phyloP scores from a whole-genome alignment of 2,329 filamentous ascomycete species.

The Cordyceps cateniannulata region DNA sequence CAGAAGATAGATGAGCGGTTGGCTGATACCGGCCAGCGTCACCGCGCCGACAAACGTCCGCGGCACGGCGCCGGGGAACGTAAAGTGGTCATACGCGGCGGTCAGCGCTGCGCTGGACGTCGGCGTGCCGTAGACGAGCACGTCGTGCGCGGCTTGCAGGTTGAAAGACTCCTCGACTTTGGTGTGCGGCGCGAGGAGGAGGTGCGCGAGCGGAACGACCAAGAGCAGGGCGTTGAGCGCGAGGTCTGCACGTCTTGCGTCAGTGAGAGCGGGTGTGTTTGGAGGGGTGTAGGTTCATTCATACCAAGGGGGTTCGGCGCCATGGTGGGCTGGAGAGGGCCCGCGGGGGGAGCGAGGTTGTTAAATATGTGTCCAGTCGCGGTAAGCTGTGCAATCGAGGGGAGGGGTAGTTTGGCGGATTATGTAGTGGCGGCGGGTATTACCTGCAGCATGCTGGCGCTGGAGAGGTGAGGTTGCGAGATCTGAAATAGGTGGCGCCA shows the following conservation, averaged over 20 bases:
- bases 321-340: constrained; percentile 15
- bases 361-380: neutral
- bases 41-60: constrained; percentile 83
- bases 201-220: constrained; percentile 61
- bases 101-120: constrained; percentile 47
- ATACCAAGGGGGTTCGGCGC: constrained; percentile 12
- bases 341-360: neutral
- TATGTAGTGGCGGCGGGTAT: no score
- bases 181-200: constrained; percentile 74
- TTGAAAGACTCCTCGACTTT: constrained; percentile 99
- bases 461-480: neutral
- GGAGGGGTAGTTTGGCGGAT: no score
- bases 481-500: neutral
- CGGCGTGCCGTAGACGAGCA: constrained; percentile 74
- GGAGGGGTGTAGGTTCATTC: neutral
- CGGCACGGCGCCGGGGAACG: constrained; percentile 86
- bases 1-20: constrained; percentile 55
- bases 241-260: constrained; percentile 17
- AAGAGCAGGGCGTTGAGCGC: constrained; percentile 29
- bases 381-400: no score
- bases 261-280: neutral
- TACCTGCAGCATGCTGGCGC: neutral
- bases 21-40: constrained; percentile 64
- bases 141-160: constrained; percentile 87
- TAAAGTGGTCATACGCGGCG: constrained; percentile 76